These are phyloP conservation scores for Sordariomycetes sp. DNA, from an alignment of 2,329 filamentous ascomycete species.

Conservation along the genomic window DNA sequence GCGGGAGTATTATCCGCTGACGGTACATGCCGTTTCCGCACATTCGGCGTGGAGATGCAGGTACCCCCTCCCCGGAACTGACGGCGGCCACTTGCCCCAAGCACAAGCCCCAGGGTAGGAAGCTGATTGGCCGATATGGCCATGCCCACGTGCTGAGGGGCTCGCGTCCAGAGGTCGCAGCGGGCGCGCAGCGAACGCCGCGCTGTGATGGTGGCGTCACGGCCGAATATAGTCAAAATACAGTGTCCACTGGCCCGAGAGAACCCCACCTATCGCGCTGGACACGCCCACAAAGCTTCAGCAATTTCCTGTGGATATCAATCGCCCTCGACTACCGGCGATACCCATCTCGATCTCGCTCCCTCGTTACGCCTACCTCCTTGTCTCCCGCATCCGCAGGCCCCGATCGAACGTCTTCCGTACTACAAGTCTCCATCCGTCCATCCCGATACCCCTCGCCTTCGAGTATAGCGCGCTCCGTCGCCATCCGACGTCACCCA, in stretches of 20 bases:
- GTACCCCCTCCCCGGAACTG: not conserved
- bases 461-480: not conserved
- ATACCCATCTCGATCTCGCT: not conserved
- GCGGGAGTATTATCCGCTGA: not conserved
- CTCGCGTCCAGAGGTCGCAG: not conserved
- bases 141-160: not conserved
- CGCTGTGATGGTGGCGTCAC: not conserved
- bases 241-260: not conserved
- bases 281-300: not conserved
- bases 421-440: not conserved
- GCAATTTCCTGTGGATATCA: not conserved
- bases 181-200: not conserved
- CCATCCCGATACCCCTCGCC: not conserved
- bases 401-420: not conserved
- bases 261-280: not conserved
- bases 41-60: not conserved
- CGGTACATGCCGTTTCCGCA: too few species aligned
- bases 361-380: not conserved
- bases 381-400: not conserved
- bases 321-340: not conserved
- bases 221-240: not conserved
- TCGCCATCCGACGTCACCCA: not conserved
- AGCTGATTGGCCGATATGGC: not conserved
- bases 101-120: not conserved
- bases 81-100: not conserved